phyloP scores from a whole-genome alignment of 768 basidiomycete genomes.

The Macrolepiota fuliginosa region DNA sequence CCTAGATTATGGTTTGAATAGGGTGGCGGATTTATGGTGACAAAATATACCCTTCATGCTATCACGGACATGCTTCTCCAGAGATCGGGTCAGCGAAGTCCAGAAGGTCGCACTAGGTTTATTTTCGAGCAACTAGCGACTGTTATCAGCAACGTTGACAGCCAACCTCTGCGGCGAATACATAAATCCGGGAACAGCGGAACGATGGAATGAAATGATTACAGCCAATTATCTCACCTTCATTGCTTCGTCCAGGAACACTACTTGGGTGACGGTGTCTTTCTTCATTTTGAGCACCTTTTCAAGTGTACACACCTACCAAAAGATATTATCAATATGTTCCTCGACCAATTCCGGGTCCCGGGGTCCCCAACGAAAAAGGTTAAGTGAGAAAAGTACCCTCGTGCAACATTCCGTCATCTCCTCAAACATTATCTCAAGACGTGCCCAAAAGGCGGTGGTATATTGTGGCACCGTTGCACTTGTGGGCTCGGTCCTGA shows the following conservation, averaged over 20 bases:
- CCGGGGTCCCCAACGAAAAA: neutral
- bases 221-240: slow-evolving; percentile 47
- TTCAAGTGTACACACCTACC: slow-evolving; percentile 90
- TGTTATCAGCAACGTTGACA: neutral
- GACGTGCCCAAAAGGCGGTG: slow-evolving; percentile 72
- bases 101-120: slow-evolving; percentile 93
- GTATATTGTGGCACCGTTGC: slow-evolving; percentile 86
- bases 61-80: slow-evolving; percentile 84
- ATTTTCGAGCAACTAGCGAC: slow-evolving; percentile 72
- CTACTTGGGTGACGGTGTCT: slow-evolving; percentile 69
- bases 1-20: slow-evolving; percentile 39
- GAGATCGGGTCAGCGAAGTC: slow-evolving; percentile 72
- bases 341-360: neutral
- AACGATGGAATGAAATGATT: neutral
- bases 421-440: slow-evolving; percentile 84
- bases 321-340: neutral
- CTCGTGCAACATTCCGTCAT: slow-evolving; percentile 92
- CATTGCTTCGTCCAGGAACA: slow-evolving; percentile 93
- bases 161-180: neutral
- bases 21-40: neutral
- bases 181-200: neutral
- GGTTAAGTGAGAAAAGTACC: slow-evolving; percentile 30
- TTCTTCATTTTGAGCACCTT: slow-evolving; percentile 90
- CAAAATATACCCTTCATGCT: slow-evolving; percentile 63
- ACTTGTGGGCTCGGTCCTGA: slow-evolving; percentile 88